Conservation (phyloP, 1,284 basidiomycete genomes). For the Sparassis latifolia region DNA sequence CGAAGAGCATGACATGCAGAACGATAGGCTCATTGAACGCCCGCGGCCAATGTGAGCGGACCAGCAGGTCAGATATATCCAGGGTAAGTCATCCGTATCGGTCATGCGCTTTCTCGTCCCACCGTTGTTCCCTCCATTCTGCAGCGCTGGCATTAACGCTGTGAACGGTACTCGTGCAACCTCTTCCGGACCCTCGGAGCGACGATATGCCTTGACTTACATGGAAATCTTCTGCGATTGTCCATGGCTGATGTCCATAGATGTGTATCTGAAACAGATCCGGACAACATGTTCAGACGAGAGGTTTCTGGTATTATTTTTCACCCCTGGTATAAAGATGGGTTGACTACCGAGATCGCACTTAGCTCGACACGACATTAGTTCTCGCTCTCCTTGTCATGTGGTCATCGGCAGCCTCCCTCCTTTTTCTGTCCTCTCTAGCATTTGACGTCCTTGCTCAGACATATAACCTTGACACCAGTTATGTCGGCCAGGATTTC, state of each 20-base stretch:
- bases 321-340: conserved; percentile 1
- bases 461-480: conserved; percentile 38
- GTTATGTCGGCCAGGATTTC: conserved; percentile 43
- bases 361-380: background rate
- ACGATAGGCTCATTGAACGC: background rate
- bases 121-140: background rate
- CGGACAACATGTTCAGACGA: too few species aligned
- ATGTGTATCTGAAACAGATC: conserved; percentile 2
- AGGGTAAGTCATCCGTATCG: background rate
- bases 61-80: background rate
- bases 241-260: background rate
- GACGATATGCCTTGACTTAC: conserved; percentile 1
- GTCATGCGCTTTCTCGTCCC: background rate
- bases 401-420: conserved; percentile 14
- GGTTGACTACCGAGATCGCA: background rate
- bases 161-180: background rate
- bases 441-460: conserved; percentile 20
- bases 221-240: background rate
- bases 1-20: too few species aligned
- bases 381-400: conserved; percentile 9
- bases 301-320: background rate
- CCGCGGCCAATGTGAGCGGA: background rate
- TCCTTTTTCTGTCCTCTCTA: conserved; percentile 16
- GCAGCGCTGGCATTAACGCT: background rate
- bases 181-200: conserved; percentile 2